A percentile compares a stretch with the other conserved stretches of the same genome.
Conservation (phyloP, 2,329 filamentous ascomycete species). For the Fusarium brevicatenulatum region DNA sequence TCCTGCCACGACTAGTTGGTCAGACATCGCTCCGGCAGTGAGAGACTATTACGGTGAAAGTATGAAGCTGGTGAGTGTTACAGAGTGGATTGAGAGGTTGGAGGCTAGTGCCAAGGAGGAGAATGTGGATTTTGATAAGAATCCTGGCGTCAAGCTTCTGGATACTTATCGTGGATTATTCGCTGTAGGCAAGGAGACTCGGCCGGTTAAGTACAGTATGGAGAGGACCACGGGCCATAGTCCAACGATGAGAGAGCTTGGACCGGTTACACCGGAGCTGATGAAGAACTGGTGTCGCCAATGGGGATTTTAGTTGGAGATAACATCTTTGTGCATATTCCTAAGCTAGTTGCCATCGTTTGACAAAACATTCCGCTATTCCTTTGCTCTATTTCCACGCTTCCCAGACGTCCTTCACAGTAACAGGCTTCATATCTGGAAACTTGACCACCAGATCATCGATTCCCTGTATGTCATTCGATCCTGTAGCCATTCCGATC, state of each 20-base stretch:
- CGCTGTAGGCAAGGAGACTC: background rate
- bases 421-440: background rate
- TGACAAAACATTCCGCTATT: no score
- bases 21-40: background rate
- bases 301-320: background rate
- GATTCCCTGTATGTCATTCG: fast-evolving
- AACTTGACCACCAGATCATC: background rate
- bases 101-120: background rate
- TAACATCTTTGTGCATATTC: no score
- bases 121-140: background rate
- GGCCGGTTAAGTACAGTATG: background rate
- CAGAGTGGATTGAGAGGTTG: background rate
- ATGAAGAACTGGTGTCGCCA: constrained; percentile 16
- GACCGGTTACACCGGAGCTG: background rate
- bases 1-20: background rate
- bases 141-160: background rate
- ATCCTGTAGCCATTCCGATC: background rate
- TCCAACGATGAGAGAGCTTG: background rate
- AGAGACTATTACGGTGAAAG: background rate
- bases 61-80: background rate
- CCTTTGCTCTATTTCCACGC: background rate
- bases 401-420: background rate
- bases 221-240: background rate
- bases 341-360: no score
- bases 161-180: background rate